These are phyloP conservation scores for Capronia coronata DNA, from an alignment of 2,329 filamentous ascomycete genomes.

Conservation along the genomic window DNA sequence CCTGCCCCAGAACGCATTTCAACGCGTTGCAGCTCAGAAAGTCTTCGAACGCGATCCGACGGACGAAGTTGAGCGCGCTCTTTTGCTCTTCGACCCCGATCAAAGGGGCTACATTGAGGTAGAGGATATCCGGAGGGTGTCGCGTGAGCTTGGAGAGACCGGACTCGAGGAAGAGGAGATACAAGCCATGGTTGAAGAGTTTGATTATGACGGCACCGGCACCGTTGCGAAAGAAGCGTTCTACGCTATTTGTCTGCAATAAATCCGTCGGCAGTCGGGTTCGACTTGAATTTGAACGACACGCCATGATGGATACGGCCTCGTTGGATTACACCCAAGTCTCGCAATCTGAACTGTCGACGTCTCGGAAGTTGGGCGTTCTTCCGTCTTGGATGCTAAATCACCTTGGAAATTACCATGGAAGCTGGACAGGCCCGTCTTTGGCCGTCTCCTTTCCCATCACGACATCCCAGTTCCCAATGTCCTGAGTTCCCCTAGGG, in stretches of 20 bases:
- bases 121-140: slow-evolving; percentile 79
- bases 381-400: not conserved
- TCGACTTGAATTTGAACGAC: no score
- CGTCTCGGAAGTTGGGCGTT: not conserved
- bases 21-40: slow-evolving; percentile 69
- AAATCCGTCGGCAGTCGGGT: slow-evolving; percentile 20
- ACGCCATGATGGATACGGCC: slow-evolving; percentile 1
- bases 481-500: slow-evolving; percentile 62
- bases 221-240: slow-evolving; percentile 61
- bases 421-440: slow-evolving; percentile 58
- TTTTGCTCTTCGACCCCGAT: slow-evolving; percentile 87
- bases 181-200: slow-evolving; percentile 94
- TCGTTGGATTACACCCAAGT: no score
- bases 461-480: slow-evolving; percentile 60
- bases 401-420: slow-evolving; percentile 47
- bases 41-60: slow-evolving; percentile 77
- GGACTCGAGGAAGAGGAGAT: slow-evolving; percentile 89
- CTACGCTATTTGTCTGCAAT: slow-evolving; percentile 58
- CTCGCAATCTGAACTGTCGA: slow-evolving; percentile 3
- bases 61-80: slow-evolving; percentile 86
- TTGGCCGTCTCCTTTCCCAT: slow-evolving; percentile 48
- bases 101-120: slow-evolving; percentile 86
- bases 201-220: slow-evolving; percentile 89
- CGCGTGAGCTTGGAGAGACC: slow-evolving; percentile 78
- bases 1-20: slow-evolving; percentile 65